Evolutionary conservation across 345 rosid genomes (phyloP), one percentile per base, ranked within the genome.

Genomic region (Citropsis articulata): DNA sequence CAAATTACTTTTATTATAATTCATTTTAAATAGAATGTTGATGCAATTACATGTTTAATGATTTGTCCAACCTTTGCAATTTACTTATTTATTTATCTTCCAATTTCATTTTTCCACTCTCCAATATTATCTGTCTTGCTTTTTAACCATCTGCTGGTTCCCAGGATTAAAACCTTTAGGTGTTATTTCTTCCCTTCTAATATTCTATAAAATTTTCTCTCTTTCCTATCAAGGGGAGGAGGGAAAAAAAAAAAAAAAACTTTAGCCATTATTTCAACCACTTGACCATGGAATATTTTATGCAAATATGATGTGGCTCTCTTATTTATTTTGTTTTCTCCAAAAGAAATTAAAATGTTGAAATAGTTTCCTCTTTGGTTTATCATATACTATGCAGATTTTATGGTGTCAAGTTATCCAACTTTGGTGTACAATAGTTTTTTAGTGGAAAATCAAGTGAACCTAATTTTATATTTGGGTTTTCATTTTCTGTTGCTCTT

Each of bases 401-500:
- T 14, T 35, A 36, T 59, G 57, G 67, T 56, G 4, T 3, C 21
- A 2, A 16, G 36, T 42, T 30, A 68, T 38, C 68, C 66, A 42
- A 56, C 71, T 35, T 55, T 70, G n/a, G 22, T 45, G 36, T 27
- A 27, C 38, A 50, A 30, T 64, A 45, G 55, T 8, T 45, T 35
- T 75, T 33, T 56, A 16, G 33, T 30, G 69, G 66, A 19, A 45
- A 83, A 71, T 59, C 40, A 65, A 65, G 40, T 81, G 1, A n/a
- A 77, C 50, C 55, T 71, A 21, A 7, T 55, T 57, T 71, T 75
- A 19, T 76, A 66, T 78, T 70, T 5, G 59, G 73, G 28, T 71
- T n/a, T 59, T 35, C 28, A 12, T 60, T 67, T 24, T 66, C 65
- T 50, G 14, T 50, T 53, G 53, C 21, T 72, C 25, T 57, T 22